Evolutionary conservation across 1,284 basidiomycete species (phyloP).

Genomic region (Abortiporus biennis): DNA sequence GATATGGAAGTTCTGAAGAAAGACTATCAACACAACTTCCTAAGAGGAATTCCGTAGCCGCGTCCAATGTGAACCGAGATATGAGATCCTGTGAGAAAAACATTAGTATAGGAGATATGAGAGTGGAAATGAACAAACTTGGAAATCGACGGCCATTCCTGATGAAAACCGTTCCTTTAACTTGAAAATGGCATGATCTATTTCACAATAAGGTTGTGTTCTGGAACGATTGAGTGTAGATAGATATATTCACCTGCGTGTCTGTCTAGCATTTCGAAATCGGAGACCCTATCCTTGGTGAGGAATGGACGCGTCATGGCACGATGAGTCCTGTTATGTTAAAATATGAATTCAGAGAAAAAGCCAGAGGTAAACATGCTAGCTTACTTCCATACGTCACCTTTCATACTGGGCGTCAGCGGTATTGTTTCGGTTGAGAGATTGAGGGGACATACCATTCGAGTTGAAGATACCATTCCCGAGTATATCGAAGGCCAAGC

Average conservation of each 20-base stretch:
- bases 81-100: slow-evolving; percentile 27
- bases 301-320: slow-evolving; percentile 22
- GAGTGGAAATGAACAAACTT: slow-evolving; percentile 9
- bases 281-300: slow-evolving; percentile 11
- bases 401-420: not conserved
- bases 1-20: slow-evolving; percentile 6
- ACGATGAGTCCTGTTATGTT: slow-evolving; percentile 19
- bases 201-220: not conserved
- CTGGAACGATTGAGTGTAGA: not conserved
- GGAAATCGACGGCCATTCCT: slow-evolving; percentile 19
- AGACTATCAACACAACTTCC: slow-evolving; percentile 21
- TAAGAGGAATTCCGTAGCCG: slow-evolving; percentile 37
- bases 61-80: slow-evolving; percentile 38
- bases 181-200: slow-evolving; percentile 14
- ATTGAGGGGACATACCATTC: slow-evolving; percentile 9
- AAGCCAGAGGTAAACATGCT: too few relatives aligned
- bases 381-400: slow-evolving; percentile 7
- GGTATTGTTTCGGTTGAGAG: too few relatives aligned
- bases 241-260: slow-evolving; percentile 6
- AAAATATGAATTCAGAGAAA: too few relatives aligned
- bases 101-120: not conserved
- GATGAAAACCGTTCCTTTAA: slow-evolving; percentile 13
- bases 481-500: slow-evolving; percentile 20
- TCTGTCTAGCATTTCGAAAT: slow-evolving; percentile 15
- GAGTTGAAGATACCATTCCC: slow-evolving; percentile 41